Percentiles rank a stretch among this genome's conserved stretches.
phyloP scores from a whole-genome alignment of 768 basidiomycete genomes.

The Saitozyma podzolica region DNA sequence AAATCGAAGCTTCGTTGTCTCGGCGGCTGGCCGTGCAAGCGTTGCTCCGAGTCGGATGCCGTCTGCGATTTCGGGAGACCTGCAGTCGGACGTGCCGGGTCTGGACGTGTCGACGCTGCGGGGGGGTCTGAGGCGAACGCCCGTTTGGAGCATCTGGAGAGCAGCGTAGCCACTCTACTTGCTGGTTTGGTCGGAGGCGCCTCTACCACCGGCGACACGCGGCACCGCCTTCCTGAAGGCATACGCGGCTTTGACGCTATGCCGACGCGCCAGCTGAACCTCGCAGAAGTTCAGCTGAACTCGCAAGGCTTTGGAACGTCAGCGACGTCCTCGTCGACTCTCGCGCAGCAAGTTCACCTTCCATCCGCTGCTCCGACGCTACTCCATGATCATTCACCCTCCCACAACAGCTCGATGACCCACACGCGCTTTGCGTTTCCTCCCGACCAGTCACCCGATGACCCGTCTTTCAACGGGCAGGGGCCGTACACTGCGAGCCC shows the following conservation, averaged over 20 bases:
- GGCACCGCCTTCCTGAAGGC: no score
- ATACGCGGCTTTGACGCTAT: background rate
- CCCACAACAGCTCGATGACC: background rate
- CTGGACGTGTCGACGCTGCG: background rate
- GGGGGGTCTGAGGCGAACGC: constrained; percentile 9
- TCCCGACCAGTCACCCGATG: background rate
- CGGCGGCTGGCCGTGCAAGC: constrained; percentile 14
- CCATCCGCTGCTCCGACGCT: background rate
- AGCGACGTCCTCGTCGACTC: background rate
- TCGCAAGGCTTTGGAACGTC: no score
- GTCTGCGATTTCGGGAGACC: constrained; percentile 5
- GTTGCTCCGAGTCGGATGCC: constrained; percentile 5
- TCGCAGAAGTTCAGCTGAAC: no score
- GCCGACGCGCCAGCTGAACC: no score
- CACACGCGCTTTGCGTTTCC: background rate
- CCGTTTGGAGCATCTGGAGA: constrained; percentile 35
- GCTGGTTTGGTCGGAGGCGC: background rate
- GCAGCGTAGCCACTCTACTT: constrained; percentile 30
- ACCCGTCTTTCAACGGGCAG: no score
- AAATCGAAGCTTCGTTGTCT: constrained; percentile 11
- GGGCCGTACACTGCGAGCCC: no score
- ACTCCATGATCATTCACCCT: background rate
- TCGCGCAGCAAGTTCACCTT: background rate
- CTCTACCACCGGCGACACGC: no score
- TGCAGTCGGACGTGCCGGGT: background rate